These are phyloP conservation scores for Abelmoschus esculentus DNA, from an alignment of 345 rosid genomes.

Conservation along the genomic window DNA sequence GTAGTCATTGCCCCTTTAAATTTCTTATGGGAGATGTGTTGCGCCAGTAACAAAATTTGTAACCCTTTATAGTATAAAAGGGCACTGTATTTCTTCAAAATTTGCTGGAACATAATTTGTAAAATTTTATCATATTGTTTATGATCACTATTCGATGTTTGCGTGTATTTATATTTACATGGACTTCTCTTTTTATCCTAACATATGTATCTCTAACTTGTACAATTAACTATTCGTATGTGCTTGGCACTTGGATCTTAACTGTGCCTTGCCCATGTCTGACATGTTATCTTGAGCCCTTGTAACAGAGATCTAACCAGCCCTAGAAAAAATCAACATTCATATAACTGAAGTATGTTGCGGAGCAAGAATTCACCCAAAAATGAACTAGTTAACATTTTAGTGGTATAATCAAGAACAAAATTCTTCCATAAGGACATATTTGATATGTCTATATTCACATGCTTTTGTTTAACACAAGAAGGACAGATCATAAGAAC, in stretches of 20 bases:
- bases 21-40: neutral
- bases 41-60: neutral
- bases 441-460: neutral
- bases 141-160: neutral
- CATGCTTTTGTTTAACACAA: neutral
- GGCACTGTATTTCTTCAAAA: neutral
- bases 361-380: neutral
- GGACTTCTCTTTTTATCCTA: neutral
- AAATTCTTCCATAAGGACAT: neutral
- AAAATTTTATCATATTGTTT: neutral
- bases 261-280: neutral
- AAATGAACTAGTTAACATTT: neutral
- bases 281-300: neutral
- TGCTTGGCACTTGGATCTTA: neutral
- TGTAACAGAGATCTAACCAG: neutral
- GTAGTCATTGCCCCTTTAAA: neutral
- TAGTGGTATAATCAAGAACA: neutral
- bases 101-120: neutral
- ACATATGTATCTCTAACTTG: neutral
- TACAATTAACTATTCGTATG: neutral
- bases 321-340: neutral
- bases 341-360: neutral
- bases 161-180: neutral
- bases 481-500: neutral
- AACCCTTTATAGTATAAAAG: neutral